phyloP scores from a whole-genome alignment of 306 rosid genomes.

The Gastrolobium villosum region DNA sequence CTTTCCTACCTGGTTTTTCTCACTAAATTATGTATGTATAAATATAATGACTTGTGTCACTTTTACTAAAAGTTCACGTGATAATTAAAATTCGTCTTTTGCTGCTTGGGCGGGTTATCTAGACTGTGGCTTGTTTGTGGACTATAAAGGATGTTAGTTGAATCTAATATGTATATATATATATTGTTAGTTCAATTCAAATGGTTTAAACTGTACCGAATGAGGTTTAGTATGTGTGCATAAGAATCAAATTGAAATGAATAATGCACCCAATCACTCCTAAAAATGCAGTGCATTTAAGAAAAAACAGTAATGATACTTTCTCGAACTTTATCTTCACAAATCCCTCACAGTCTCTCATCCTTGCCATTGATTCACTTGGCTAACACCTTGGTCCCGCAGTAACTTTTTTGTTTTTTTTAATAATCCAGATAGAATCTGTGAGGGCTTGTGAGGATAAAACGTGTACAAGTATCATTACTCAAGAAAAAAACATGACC shows the following conservation, averaged over 20 bases:
- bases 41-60: neutral
- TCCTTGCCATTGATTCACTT: neutral
- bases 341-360: neutral
- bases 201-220: slow-evolving; percentile 2
- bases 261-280: slow-evolving; percentile 10
- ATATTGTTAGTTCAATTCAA: neutral
- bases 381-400: slow-evolving; percentile 6
- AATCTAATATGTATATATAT: neutral
- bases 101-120: slow-evolving; percentile 1
- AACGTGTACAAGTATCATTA: neutral
- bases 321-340: neutral
- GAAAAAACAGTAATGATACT: neutral
- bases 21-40: slow-evolving; percentile 9
- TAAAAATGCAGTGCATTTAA: neutral
- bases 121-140: slow-evolving; percentile 6
- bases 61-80: slow-evolving; percentile 9
- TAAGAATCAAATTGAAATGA: slow-evolving; percentile 2
- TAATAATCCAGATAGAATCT: neutral
- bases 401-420: neutral
- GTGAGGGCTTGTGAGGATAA: slow-evolving; percentile 17
- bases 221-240: slow-evolving; percentile 19
- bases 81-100: slow-evolving; percentile 10
- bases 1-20: slow-evolving; percentile 19
- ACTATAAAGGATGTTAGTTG: neutral
- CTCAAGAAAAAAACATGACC: neutral